Conservation (phyloP, 441 rosid species). For the Hura crepitans region DNA sequence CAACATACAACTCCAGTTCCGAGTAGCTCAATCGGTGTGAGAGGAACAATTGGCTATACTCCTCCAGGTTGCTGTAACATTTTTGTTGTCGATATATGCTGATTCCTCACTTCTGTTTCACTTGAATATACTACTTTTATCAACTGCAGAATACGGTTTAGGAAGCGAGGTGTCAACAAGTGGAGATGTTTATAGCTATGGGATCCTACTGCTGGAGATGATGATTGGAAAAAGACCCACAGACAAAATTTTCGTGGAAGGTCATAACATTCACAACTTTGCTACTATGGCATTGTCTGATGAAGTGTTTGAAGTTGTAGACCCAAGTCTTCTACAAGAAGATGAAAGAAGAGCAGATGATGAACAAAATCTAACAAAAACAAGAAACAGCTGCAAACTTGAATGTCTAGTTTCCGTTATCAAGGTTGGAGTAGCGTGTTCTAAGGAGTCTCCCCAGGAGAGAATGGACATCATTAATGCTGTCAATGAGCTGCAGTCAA, state of each 20-base stretch:
- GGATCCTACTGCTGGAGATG: constrained; percentile 13
- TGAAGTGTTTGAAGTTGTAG: not conserved
- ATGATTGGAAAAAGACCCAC: constrained; percentile 1
- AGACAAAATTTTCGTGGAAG: not conserved
- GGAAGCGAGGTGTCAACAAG: constrained; percentile 11
- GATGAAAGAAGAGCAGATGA: not conserved
- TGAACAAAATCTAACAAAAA: too few relatives aligned
- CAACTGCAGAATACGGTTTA: constrained; percentile 10
- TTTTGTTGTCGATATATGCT: too few relatives aligned
- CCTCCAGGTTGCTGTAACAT: constrained; percentile 10
- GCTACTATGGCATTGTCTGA: not conserved
- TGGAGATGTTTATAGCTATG: constrained; percentile 18
- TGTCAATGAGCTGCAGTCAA: not conserved
- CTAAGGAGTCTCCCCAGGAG: constrained; percentile 5
- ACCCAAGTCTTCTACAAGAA: not conserved
- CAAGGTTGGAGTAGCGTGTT: constrained; percentile 10
- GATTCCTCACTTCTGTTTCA: not conserved
- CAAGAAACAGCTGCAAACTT: not conserved
- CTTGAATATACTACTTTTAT: not conserved
- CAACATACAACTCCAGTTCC: not conserved
- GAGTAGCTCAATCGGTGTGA: constrained; percentile 8
- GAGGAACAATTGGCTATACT: constrained; percentile 13
- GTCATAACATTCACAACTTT: not conserved
- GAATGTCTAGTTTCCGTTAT: constrained; percentile 7
- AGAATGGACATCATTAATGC: not conserved